Evolutionary conservation across 2,329 filamentous ascomycete species (phyloP), one percentile per base, ranked within the genome.

Genomic region (Xylaria sp.): DNA sequence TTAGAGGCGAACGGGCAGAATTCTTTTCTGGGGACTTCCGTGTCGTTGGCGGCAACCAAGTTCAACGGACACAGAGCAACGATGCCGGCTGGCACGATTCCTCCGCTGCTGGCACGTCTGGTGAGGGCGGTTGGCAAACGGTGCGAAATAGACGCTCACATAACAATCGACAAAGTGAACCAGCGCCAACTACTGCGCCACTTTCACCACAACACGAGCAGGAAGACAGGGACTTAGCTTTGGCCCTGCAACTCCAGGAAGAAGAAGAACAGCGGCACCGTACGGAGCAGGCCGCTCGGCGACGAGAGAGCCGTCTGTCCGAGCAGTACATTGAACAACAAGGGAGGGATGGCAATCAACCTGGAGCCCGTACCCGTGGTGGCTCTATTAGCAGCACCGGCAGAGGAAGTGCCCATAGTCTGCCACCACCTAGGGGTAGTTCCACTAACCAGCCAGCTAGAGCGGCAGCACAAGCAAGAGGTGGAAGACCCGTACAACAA

Each of bases 1-100:
- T 97, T 25, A 96, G 90, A 58, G 96, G 96, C 7, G 90, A 92
- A 73, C 87, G 87, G 15, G 90, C 92, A 2, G 92, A 94, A 76
- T 93, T 96, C 73, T 93, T 93, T 72, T 93, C 94, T 0, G 96
- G 96, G 1, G 94, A 98, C 74, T 98, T 98, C 78, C 87, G 91
- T 36, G 84, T 92, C 0, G 92, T 97, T n/a, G 90, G 93, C 22
- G 90, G 90, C 72, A 80, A 76, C 25, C 72, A 75, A 67, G 68
- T 51, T 67, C 69, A 68, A 20, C 63, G 70, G 57, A 64, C 72
- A 45, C 63, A 59, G 17, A 62, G 57, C 27, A 63, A 27, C 9
- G 49, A 63, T 5, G 65, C 56, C 31, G 29, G 62, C 13, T 73
- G 68, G 70, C 65, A 72, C 54, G 57, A 68, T 31, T 70, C 73